Evolutionary conservation across 257 asterid species (phyloP).

Genomic region (Datura wrightii): DNA sequence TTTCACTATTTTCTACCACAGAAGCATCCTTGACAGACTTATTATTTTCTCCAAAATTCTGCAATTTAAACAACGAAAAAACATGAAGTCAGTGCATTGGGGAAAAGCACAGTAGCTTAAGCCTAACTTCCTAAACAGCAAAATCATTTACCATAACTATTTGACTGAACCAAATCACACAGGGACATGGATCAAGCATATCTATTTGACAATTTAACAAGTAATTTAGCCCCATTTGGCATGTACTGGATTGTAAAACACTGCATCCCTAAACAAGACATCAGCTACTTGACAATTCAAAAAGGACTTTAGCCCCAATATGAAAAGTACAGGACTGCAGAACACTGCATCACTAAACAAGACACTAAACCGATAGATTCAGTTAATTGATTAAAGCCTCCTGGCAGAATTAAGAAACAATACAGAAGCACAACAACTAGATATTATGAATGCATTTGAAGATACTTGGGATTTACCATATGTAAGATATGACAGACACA

Average conservation of each 20-base stretch:
- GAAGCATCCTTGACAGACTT: constrained; percentile 33
- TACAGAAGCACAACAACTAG: constrained; percentile 13
- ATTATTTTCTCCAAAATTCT: constrained; percentile 30
- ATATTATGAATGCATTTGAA: constrained; percentile 1
- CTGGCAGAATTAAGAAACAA: neutral
- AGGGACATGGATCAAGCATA: constrained; percentile 18
- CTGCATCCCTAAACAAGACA: constrained; percentile 20
- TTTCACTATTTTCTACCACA: constrained; percentile 25
- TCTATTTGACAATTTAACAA: constrained; percentile 7
- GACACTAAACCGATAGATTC: neutral
- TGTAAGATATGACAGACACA: neutral
- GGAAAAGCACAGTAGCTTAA: neutral
- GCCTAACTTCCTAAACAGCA: constrained; percentile 1
- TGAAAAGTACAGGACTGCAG: constrained; percentile 13
- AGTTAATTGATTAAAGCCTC: constrained; percentile 1
- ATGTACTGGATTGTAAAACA: constrained; percentile 9
- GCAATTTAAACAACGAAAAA: constrained; percentile 26
- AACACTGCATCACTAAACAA: neutral
- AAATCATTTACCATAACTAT: constrained; percentile 17
- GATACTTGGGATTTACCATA: constrained; percentile 22
- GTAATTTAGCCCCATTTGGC: neutral
- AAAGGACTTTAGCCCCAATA: constrained; percentile 8
- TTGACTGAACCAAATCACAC: constrained; percentile 7
- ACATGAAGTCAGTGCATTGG: neutral
- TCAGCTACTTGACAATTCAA: constrained; percentile 16